Conservation (phyloP, 2,329 filamentous ascomycete species). For the Chalara sp. region DNA sequence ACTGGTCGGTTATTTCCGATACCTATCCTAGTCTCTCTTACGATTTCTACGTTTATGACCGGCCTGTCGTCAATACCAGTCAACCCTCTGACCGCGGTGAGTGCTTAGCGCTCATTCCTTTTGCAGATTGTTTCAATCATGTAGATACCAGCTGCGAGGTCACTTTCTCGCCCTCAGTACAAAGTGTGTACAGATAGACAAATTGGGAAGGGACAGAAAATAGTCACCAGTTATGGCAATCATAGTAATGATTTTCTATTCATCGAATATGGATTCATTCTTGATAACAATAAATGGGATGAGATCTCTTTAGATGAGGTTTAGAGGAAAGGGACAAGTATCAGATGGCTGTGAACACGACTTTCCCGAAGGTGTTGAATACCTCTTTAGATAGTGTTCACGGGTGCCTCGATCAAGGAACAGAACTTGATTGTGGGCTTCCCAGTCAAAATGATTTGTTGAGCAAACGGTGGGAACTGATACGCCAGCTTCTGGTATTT, state of each 20-base stretch:
- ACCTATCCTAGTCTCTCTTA: constrained; percentile 33
- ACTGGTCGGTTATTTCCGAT: constrained; percentile 38
- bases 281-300: constrained; percentile 24
- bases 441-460: constrained; percentile 13
- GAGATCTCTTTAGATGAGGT: constrained; percentile 21
- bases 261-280: constrained; percentile 47
- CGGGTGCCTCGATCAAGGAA: constrained; percentile 6
- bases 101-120: constrained; percentile 63
- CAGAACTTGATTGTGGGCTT: constrained; percentile 8
- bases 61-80: constrained; percentile 55
- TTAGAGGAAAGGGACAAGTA: constrained; percentile 25
- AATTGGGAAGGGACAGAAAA: constrained; percentile 53
- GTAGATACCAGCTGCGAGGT: constrained; percentile 37
- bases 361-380: constrained; percentile 27
- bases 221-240: constrained; percentile 62
- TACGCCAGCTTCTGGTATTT: constrained; percentile 10
- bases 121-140: constrained; percentile 67
- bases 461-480: constrained; percentile 18
- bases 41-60: constrained; percentile 44
- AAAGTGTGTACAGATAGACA: constrained; percentile 42
- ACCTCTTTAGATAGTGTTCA: constrained; percentile 4
- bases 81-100: constrained; percentile 41
- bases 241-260: constrained; percentile 72
- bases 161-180: constrained; percentile 43
- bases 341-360: constrained; percentile 31